Percentiles rank a stretch among this genome's conserved stretches.
Conservation (phyloP, 768 basidiomycete species). For the Trametes villosa region DNA sequence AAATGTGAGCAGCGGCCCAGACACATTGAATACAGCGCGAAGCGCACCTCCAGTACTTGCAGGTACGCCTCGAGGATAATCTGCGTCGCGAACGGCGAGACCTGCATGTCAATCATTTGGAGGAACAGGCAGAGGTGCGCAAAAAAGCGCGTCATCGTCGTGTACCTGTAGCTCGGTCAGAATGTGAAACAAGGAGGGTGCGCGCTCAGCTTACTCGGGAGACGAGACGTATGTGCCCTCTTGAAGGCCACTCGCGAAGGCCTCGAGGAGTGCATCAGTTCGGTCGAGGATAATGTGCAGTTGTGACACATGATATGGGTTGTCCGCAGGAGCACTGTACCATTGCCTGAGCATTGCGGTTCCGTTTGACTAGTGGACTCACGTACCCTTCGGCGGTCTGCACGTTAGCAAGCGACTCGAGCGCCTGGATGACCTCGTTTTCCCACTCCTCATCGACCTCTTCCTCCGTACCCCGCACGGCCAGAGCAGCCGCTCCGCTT, state of each 20-base stretch:
- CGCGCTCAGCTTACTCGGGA: conserved; percentile 54
- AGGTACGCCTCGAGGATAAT: conserved; percentile 88
- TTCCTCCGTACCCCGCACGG: conserved; percentile 22
- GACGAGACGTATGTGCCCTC: conserved; percentile 54
- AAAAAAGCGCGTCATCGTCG: conserved; percentile 84
- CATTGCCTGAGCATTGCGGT: no score
- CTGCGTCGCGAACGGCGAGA: conserved; percentile 78
- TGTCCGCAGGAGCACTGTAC: conserved; percentile 60
- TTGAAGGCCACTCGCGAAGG: conserved; percentile 62
- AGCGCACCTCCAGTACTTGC: conserved; percentile 76
- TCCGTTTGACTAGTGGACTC: background rate
- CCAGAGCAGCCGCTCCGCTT: conserved; percentile 35
- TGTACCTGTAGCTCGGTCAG: conserved; percentile 51
- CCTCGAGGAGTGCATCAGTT: conserved; percentile 67
- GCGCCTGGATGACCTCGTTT: conserved; percentile 57
- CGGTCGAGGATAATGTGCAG: conserved; percentile 74
- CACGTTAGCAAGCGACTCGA: conserved; percentile 62
- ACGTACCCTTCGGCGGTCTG: conserved; percentile 67
- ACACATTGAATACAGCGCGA: no score
- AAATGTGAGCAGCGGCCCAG: no score
- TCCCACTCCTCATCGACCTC: conserved; percentile 55
- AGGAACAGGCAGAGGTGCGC: conserved; percentile 91
- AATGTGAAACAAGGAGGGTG: conserved; percentile 16
- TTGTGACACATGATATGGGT: conserved; percentile 84
- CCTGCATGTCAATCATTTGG: conserved; percentile 74